phyloP scores from a whole-genome alignment of 768 basidiomycete species.

The Leccinum pellstonianum region DNA sequence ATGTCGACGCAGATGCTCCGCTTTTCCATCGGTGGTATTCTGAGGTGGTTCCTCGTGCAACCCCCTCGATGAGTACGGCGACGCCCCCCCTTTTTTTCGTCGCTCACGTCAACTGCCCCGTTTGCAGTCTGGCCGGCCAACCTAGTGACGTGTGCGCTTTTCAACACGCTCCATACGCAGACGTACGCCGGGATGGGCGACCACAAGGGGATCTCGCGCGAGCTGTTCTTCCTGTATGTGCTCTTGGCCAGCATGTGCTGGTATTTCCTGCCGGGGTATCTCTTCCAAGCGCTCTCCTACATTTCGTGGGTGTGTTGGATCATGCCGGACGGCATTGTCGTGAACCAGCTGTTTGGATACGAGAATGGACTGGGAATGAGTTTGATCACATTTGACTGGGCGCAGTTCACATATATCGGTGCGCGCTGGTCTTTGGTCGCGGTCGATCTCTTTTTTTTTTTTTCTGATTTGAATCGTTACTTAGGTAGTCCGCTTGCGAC shows the following conservation, averaged over 20 bases:
- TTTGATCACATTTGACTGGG: constrained; percentile 80
- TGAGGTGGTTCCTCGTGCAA: constrained; percentile 60
- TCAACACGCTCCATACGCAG: constrained; percentile 71
- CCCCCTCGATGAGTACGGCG: constrained; percentile 28
- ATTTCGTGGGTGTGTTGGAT: constrained; percentile 72
- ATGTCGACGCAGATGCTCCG: constrained; percentile 74
- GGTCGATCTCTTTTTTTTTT: background rate
- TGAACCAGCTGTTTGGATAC: constrained; percentile 79
- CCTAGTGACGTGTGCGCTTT: constrained; percentile 66
- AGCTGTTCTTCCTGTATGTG: constrained; percentile 50
- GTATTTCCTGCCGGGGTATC: constrained; percentile 72
- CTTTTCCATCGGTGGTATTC: constrained; percentile 58
- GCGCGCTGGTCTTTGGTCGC: background rate
- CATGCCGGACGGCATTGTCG: constrained; percentile 59
- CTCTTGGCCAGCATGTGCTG: constrained; percentile 36
- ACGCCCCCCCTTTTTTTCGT: too few species aligned
- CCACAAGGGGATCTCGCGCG: constrained; percentile 51
- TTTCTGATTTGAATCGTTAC: too few species aligned
- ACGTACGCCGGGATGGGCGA: constrained; percentile 42
- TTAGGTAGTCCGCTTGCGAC: constrained; percentile 60
- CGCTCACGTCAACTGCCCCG: constrained; percentile 20
- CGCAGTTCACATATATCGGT: constrained; percentile 49
- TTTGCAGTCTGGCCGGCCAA: constrained; percentile 73
- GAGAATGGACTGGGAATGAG: constrained; percentile 61
- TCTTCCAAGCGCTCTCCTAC: constrained; percentile 64